phyloP scores from a whole-genome alignment of 2,329 filamentous ascomycete species.

The Gnomoniopsis smithogilvyi region DNA sequence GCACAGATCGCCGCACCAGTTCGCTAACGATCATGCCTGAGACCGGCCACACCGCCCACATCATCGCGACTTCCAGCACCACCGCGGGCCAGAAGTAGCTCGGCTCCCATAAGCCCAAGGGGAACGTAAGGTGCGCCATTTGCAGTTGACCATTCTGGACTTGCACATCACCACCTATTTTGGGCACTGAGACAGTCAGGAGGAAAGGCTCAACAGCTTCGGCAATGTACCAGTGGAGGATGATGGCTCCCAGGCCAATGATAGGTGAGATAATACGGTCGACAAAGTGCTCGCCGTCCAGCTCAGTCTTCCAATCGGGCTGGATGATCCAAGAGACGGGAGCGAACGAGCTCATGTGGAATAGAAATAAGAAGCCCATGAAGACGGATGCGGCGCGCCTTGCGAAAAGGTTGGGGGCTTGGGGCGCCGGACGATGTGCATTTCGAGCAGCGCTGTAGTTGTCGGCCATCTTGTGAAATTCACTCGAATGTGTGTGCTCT shows the following conservation, averaged over 20 bases:
- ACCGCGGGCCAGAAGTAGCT: conserved; percentile 13
- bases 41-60: conserved; percentile 3
- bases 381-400: conserved; percentile 11
- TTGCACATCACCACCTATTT: conserved; percentile 1
- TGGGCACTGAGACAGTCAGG: conserved; percentile 14
- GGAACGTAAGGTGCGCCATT: neutral
- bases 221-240: conserved; percentile 18
- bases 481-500: neutral
- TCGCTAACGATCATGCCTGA: neutral
- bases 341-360: neutral
- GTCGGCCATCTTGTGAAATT: neutral
- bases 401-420: conserved; percentile 4
- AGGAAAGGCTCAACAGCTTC: conserved; percentile 2
- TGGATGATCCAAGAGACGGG: conserved; percentile 17
- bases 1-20: neutral
- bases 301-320: conserved; percentile 10
- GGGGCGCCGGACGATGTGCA: neutral
- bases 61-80: conserved; percentile 9
- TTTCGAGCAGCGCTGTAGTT: neutral
- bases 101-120: conserved; percentile 14
- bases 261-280: conserved; percentile 15
- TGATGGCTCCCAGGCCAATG: conserved; percentile 8
- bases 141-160: neutral
- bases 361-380: conserved; percentile 12
- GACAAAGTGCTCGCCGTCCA: conserved; percentile 12